A percentile compares a stretch with the other conserved stretches of the same genome.
phyloP scores from a whole-genome alignment of 2,329 filamentous ascomycete species.

The Emergomyces orientalis region DNA sequence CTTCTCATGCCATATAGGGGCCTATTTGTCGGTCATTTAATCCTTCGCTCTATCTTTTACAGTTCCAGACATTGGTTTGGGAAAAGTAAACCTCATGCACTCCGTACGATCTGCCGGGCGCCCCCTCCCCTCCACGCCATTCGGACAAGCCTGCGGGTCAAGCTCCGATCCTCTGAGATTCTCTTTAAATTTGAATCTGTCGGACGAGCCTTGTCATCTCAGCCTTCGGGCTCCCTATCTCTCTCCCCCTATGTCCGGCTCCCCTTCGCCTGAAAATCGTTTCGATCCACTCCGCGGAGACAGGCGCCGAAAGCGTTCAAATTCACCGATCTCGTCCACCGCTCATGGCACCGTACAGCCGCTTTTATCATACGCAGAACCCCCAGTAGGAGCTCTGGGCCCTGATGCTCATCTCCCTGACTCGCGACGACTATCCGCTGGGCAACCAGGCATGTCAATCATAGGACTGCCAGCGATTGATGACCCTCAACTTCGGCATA shows the following conservation, averaged over 20 bases:
- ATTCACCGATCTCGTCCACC: conserved; percentile 15
- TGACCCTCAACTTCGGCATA: conserved; percentile 13
- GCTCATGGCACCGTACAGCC: conserved; percentile 7
- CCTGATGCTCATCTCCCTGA: conserved; percentile 4
- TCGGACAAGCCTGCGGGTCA: conserved; percentile 18
- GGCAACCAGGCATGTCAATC: conserved; percentile 1
- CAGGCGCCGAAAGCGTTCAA: conserved; percentile 21
- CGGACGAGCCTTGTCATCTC: conserved; percentile 16
- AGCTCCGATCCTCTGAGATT: conserved; percentile 22
- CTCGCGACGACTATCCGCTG: background rate
- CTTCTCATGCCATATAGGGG: conserved; percentile 6
- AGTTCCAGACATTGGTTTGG: conserved; percentile 2
- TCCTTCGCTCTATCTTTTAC: background rate
- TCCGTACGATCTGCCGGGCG: conserved; percentile 14
- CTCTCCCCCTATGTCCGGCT: conserved; percentile 29
- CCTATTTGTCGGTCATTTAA: conserved; percentile 4
- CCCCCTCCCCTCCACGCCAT: conserved; percentile 14
- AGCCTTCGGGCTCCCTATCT: conserved; percentile 24
- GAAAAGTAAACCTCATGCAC: conserved; percentile 14
- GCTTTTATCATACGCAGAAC: conserved; percentile 11
- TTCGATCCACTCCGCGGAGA: conserved; percentile 20
- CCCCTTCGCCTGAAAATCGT: conserved; percentile 23
- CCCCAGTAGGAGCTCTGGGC: conserved; percentile 7
- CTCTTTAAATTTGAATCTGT: conserved; percentile 20
- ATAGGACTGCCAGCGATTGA: conserved; percentile 4